These are phyloP conservation scores for Arabidopsis hybrid DNA, from an alignment of 441 rosid species.

Conservation along the genomic window DNA sequence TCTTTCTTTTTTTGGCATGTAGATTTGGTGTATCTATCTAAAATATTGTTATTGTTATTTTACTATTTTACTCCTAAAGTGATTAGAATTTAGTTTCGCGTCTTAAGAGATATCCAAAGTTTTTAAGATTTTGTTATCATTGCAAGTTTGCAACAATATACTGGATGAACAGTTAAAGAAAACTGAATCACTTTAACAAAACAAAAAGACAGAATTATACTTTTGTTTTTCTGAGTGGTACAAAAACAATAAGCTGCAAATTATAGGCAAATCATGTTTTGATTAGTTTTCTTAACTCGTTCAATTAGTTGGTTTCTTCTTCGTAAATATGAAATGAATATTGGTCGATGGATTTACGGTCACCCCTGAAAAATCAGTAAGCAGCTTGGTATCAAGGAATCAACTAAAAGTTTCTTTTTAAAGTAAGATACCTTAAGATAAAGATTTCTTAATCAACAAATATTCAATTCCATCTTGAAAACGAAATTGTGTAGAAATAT, in stretches of 20 bases:
- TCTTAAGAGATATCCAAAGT: background rate
- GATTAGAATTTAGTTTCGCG: background rate
- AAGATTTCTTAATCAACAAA: background rate
- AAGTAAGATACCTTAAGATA: background rate
- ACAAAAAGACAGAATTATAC: background rate
- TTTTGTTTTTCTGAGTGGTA: background rate
- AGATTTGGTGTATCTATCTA: background rate
- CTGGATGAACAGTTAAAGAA: conserved; percentile 15
- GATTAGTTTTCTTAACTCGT: conserved; percentile 5
- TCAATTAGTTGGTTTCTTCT: background rate
- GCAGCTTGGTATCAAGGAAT: background rate
- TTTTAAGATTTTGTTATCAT: background rate
- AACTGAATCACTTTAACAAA: background rate
- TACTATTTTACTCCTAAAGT: conserved; percentile 7
- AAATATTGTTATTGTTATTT: conserved; percentile 8
- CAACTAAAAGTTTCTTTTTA: background rate
- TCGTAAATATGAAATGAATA: background rate
- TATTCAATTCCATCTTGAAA: background rate
- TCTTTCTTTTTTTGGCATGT: conserved; percentile 22
- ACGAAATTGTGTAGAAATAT: background rate
- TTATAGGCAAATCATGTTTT: conserved; percentile 1
- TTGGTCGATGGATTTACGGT: too few relatives aligned
- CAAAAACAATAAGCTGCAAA: background rate
- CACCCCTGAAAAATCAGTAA: too few relatives aligned
- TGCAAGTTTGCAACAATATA: conserved; percentile 6